These are phyloP conservation scores for Tetramitus jugosus DNA, from an alignment of 208 protist species.

Conservation along the genomic window DNA sequence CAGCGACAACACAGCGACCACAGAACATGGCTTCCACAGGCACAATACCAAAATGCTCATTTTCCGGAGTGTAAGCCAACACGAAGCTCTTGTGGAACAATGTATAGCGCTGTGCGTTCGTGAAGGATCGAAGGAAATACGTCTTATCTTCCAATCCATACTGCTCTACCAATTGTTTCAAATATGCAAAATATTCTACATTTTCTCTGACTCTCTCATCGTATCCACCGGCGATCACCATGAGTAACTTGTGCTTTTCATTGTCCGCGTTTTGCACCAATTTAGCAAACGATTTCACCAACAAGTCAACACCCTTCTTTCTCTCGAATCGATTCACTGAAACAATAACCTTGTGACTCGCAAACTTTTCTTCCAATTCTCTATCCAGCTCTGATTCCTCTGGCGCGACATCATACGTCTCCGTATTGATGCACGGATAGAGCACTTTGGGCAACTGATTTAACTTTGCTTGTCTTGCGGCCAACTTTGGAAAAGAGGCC, in stretches of 20 bases:
- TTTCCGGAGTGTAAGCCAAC: constrained; percentile 81
- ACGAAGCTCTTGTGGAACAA: constrained; percentile 60
- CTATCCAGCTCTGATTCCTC: background rate
- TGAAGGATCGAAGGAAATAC: constrained; percentile 67
- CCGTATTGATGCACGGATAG: constrained; percentile 12
- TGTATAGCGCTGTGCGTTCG: constrained; percentile 49
- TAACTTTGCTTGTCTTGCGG: background rate
- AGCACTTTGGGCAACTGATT: background rate
- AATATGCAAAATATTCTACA: constrained; percentile 58
- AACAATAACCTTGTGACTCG: too few species aligned
- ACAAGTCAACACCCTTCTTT: constrained; percentile 90
- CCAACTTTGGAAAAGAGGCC: constrained; percentile 4
- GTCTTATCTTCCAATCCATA: constrained; percentile 43
- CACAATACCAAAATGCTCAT: constrained; percentile 90
- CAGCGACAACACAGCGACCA: constrained; percentile 70
- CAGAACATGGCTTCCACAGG: constrained; percentile 68
- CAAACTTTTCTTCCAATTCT: background rate
- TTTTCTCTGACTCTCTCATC: constrained; percentile 64
- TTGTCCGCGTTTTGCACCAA: background rate
- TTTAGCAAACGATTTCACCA: constrained; percentile 55
- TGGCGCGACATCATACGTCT: background rate
- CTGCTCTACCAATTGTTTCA: constrained; percentile 46
- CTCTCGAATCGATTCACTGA: constrained; percentile 96
- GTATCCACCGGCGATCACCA: constrained; percentile 74
- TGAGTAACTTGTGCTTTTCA: constrained; percentile 31